Evolutionary conservation across 2,329 filamentous ascomycete species (phyloP).

Genomic region (Phialophora macrospora): DNA sequence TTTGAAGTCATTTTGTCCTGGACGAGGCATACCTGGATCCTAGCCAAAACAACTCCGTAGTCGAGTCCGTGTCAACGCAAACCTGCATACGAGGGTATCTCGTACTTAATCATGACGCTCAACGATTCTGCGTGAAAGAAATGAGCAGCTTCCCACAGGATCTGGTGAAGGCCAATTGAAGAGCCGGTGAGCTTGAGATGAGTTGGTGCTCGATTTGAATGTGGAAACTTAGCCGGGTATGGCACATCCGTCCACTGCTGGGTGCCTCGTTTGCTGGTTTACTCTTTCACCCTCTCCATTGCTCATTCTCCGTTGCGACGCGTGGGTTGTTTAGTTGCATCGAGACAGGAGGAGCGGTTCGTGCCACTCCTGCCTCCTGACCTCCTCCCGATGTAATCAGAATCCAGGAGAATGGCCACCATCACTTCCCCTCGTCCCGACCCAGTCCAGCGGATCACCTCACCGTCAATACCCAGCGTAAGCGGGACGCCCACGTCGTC

Average conservation of each 20-base stretch:
- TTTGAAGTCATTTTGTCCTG: background rate
- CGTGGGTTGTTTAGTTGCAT: background rate
- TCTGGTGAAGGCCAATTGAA: background rate
- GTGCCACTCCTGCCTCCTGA: background rate
- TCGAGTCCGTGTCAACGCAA: background rate
- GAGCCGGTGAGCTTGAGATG: background rate
- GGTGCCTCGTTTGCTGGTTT: background rate
- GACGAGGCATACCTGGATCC: background rate
- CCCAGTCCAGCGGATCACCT: conserved; percentile 28
- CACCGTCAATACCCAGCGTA: conserved; percentile 55
- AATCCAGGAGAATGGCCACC: conserved; percentile 18
- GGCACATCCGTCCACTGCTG: background rate
- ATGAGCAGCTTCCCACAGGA: background rate
- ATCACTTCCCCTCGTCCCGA: conserved; percentile 23
- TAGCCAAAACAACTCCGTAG: background rate
- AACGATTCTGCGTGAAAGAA: background rate
- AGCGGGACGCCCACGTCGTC: conserved; percentile 70
- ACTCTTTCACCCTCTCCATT: background rate
- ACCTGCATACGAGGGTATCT: background rate
- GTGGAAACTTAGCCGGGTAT: background rate
- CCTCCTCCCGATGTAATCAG: background rate
- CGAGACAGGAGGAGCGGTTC: background rate
- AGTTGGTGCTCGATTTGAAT: background rate
- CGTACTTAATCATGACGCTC: background rate
- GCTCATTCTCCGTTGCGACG: background rate